Base-by-base conservation (phyloP, 805 yeast genomes). In the Candida xyloterini region DNA sequence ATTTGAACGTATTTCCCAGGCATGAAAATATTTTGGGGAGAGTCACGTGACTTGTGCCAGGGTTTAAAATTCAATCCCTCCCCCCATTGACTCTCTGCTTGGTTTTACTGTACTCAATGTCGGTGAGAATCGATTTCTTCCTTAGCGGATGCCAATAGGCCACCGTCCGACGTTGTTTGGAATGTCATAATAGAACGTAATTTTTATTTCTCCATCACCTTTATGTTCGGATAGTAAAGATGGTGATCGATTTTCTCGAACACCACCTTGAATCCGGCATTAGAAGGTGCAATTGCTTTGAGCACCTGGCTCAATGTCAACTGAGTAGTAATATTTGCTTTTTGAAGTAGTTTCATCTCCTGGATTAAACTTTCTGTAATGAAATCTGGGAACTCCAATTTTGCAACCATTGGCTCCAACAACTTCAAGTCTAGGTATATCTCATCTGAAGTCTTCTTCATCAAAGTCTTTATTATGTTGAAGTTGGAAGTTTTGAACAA, bases 141-240 rank as follows among this genome's bases (percentile, higher is more conserved):
- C 76, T 70, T 70, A 69, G 74, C 73, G 75, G 74, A 68, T 71
- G 67, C 74, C 73, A 18, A 5, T 61, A 57, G 69, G 76, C 76
- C 66, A 71, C 74, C 75, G 74, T 69, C 75, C 75, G 71, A 38
- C 28, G 20, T 16, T n/a, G 33, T 22, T 22, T 18, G 16, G 6
- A 18, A 10, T 20, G 13, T 7, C 15, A 21, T 15, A 10, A 10
- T 10, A 9, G 7, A 26, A 20, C n/a, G 26, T 15, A 7, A 3
- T 21, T 16, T 38, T 31, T 27, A 38, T 38, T 38, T 32, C 18
- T 27, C 27, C 15, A 20, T 27, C 26, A 57, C 22, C 28, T 58
- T 57, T 15, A 67, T 36, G 18, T 64, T 50, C 1, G 81, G 80
- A 61, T 74, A 76, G 51, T 67, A 74, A 38, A 66, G 57, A 51